Evolutionary conservation across 176 grass and related monocot species (phyloP), one percentile per base, ranked within the genome.

Genomic region (Poa annua): DNA sequence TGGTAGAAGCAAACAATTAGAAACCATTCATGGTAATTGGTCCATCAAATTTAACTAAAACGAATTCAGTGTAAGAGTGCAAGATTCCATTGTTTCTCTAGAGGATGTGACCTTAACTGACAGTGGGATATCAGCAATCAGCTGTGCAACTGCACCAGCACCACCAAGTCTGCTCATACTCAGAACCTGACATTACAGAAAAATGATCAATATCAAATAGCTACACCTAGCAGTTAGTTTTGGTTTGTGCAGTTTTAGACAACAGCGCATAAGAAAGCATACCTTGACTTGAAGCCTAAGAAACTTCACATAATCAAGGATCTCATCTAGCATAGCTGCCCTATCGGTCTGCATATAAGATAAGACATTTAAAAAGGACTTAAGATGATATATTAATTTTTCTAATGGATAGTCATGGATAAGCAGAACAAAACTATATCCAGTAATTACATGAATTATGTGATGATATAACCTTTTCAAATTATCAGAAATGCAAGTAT

Each of bases 221-320:
- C 15, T 66, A 66, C 19, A 66, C 35, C 2, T 66, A 66, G 63
- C 63, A 35, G 32, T 19, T 36, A 66, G 32, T 36, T 66, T 33
- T 7, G 6, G 63, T 35, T 35, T 35, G 60, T 66, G 63, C 63
- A 19, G 32, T 35, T 66, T 19, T 36, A 66, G 32, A 66, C 32
- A 66, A 66, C 32, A 66, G 63, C 34, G 70, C 59, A 85, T 72
- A 78, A 22, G 47, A 83, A 60, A 32, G 21, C 64, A 50, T 78
- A 99, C 97, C 97, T 99, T 99, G 45, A 98, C 96, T 95, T 98
- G 96, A 81, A 98, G 92, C 83, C 93, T 98, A 85, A 98, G 86
- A 73, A 98, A 98, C 80, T 93, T 95, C 45, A 98, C 96, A 87
- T 98, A 98, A 76, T 95, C 92, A 15, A 98, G 89, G 74, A 98